phyloP scores from a whole-genome alignment of 2,329 filamentous ascomycete genomes.

The Ustulina deusta region DNA sequence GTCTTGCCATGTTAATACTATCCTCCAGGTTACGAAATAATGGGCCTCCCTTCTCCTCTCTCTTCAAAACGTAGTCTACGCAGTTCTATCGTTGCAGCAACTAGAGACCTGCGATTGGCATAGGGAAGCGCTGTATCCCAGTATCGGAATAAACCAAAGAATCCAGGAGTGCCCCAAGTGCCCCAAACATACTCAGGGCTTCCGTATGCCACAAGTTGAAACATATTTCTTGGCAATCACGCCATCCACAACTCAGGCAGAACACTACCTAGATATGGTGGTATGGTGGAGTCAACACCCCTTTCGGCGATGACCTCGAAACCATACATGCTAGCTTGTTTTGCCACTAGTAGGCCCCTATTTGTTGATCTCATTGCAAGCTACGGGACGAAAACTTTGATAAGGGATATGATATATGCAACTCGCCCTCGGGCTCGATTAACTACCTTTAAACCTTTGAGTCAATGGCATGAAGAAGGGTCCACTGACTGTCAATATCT shows the following conservation, averaged over 20 bases:
- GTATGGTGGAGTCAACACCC: constrained; percentile 16
- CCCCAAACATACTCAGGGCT: too few species aligned
- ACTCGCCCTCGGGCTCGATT: background rate
- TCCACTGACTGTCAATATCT: constrained; percentile 21
- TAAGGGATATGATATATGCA: background rate
- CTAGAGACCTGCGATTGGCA: too few species aligned
- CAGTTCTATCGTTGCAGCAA: background rate
- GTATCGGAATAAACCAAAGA: too few species aligned
- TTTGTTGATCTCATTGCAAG: constrained; percentile 3
- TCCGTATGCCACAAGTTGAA: constrained; percentile 13
- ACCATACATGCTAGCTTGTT: constrained; percentile 32
- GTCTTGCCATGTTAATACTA: background rate
- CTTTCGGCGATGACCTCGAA: constrained; percentile 30
- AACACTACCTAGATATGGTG: background rate
- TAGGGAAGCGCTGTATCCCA: too few species aligned
- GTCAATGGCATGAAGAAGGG: too few species aligned
- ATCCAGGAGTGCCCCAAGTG: too few species aligned
- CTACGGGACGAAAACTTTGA: background rate
- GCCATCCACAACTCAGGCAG: constrained; percentile 19
- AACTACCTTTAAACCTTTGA: too few species aligned
- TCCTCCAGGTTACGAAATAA: background rate
- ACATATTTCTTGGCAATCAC: constrained; percentile 24
- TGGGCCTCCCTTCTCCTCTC: background rate
- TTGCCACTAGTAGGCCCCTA: constrained; percentile 17
- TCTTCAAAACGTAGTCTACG: background rate